Evolutionary conservation across 73 alveolate genomes (phyloP).

Genomic region (Tetrahymena malaccensis): DNA sequence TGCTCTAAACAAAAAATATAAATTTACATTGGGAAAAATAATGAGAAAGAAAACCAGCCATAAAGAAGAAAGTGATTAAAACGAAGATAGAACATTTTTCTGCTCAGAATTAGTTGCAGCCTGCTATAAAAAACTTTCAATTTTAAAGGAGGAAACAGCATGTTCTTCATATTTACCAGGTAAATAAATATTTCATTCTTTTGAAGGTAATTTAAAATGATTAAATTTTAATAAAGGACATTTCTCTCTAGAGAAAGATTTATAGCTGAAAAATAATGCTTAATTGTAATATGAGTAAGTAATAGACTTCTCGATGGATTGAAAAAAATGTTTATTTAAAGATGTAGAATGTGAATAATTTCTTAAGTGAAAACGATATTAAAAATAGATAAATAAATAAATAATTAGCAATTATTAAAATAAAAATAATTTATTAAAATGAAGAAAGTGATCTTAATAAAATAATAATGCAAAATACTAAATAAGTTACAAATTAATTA

Average conservation of each 20-base stretch:
- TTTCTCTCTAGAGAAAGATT: background rate
- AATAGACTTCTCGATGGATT: background rate
- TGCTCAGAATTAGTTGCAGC: constrained; percentile 83
- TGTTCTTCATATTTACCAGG: constrained; percentile 58
- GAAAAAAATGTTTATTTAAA: background rate
- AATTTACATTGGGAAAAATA: constrained; percentile 30
- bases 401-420: background rate
- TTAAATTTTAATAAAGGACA: background rate
- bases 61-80: constrained; percentile 9
- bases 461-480: background rate
- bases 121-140: constrained; percentile 61
- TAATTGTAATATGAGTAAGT: background rate
- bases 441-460: background rate
- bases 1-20: constrained; percentile 48
- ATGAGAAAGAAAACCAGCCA: constrained; percentile 30
- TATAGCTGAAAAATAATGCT: background rate
- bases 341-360: no score
- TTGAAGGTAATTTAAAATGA: no score
- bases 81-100: constrained; percentile 56
- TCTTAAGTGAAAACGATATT: no score
- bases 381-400: no score
- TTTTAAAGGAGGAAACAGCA: constrained; percentile 24
- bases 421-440: no score
- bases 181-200: background rate
- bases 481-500: no score